Percentiles rank a stretch among this genome's conserved stretches.
These are phyloP conservation scores for Pilobolus umbonatus DNA, from an alignment of 192 early-diverging fungal genomes.

Conservation along the genomic window DNA sequence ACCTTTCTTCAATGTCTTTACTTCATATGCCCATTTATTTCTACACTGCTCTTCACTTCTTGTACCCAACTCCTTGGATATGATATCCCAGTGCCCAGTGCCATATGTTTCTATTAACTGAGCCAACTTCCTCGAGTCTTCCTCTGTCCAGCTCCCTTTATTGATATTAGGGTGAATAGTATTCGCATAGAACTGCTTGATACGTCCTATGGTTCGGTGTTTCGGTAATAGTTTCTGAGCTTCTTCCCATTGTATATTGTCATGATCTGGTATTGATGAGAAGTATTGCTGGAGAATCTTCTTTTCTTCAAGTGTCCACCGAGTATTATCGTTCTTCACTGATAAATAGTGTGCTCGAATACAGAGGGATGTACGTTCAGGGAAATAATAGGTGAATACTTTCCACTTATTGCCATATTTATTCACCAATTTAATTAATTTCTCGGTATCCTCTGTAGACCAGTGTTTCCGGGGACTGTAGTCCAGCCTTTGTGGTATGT, in stretches of 20 bases:
- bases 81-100: neutral
- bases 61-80: conserved; percentile 2
- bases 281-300: neutral
- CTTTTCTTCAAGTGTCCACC: conserved; percentile 6
- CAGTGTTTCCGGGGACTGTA: neutral
- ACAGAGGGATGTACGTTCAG: neutral
- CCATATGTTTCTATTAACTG: neutral
- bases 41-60: conserved; percentile 6
- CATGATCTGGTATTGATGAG: neutral
- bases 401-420: conserved; percentile 10
- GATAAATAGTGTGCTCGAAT: conserved; percentile 11
- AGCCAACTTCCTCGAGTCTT: neutral
- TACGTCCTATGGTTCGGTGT: neutral
- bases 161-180: conserved; percentile 1
- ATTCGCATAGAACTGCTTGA: neutral
- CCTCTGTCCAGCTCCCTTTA: neutral
- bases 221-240: neutral
- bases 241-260: neutral
- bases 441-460: neutral
- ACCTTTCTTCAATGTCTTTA: conserved; percentile 7
- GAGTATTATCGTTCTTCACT: neutral
- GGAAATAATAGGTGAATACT: conserved; percentile 6
- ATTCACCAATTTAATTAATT: neutral
- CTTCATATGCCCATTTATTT: conserved; percentile 14
- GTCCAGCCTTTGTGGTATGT: too few species aligned